These are phyloP conservation scores for Cymodocea nodosa DNA, from an alignment of 116 monocot species.

Conservation along the genomic window DNA sequence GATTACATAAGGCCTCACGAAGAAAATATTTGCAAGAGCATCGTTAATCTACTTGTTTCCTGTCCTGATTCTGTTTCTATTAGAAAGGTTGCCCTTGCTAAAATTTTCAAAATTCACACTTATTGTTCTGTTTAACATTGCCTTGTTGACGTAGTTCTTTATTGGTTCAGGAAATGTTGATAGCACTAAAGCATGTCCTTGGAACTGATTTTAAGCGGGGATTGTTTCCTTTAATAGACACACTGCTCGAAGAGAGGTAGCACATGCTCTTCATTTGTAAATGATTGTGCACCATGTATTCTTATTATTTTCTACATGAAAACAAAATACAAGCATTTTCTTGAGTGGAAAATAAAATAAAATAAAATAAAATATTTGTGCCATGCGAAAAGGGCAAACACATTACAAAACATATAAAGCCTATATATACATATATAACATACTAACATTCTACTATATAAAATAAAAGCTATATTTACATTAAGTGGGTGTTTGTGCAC, in stretches of 20 bases:
- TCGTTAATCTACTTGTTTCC: slow-evolving; percentile 95
- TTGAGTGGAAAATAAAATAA: too few relatives aligned
- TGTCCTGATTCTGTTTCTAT: slow-evolving; percentile 93
- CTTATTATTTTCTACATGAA: too few relatives aligned
- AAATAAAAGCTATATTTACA: too few relatives aligned
- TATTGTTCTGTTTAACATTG: not conserved
- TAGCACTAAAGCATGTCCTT: slow-evolving; percentile 95
- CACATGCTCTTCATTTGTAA: not conserved
- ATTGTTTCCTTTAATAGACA: slow-evolving; percentile 93
- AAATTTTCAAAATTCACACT: not conserved
- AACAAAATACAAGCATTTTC: too few relatives aligned
- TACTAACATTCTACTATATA: too few relatives aligned
- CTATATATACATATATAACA: too few relatives aligned
- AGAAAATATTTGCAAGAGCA: slow-evolving; percentile 96
- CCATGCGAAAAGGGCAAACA: too few relatives aligned
- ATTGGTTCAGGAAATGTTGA: slow-evolving; percentile 56
- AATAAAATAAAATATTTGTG: too few relatives aligned
- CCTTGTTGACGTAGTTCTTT: not conserved
- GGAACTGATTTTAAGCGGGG: slow-evolving; percentile 87
- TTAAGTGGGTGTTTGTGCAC: too few relatives aligned
- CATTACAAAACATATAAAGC: too few relatives aligned
- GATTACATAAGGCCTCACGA: slow-evolving; percentile 87
- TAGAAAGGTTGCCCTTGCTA: slow-evolving; percentile 46
- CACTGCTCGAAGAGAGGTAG: slow-evolving; percentile 94
- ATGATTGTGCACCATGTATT: too few relatives aligned